Evolutionary conservation across 352 stramenopile genomes (phyloP).

Genomic region (Paralagenidium karlingii): DNA sequence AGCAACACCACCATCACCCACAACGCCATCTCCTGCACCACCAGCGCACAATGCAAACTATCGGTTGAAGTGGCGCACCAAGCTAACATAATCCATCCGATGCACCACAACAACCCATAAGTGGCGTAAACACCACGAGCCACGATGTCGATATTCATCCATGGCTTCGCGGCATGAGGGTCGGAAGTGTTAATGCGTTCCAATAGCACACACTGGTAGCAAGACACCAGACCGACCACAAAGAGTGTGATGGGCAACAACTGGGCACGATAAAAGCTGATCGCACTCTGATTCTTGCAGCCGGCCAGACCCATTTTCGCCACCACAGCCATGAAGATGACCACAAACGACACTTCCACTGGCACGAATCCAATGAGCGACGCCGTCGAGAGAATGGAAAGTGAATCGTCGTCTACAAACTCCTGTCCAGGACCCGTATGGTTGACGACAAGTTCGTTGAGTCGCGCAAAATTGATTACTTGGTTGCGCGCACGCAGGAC

Average conservation of each 20-base stretch:
- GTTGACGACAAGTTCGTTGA: conserved; percentile 49
- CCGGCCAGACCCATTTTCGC: conserved; percentile 9
- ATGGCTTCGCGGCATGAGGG: neutral
- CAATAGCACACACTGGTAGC: conserved; percentile 6
- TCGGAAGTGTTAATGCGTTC: conserved; percentile 1
- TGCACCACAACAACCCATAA: conserved; percentile 10
- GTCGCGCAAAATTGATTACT: conserved; percentile 78
- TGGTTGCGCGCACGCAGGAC: conserved; percentile 66
- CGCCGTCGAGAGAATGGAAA: conserved; percentile 68
- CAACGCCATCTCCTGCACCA: conserved; percentile 26
- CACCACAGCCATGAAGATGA: conserved; percentile 23
- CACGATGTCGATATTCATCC: conserved; percentile 17
- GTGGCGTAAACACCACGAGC: conserved; percentile 37
- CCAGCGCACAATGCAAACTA: too few species aligned
- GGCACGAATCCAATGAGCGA: conserved; percentile 23
- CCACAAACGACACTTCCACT: conserved; percentile 9
- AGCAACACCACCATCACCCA: conserved; percentile 51
- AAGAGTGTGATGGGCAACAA: neutral
- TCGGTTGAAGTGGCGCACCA: too few species aligned
- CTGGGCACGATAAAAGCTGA: neutral
- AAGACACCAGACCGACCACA: conserved; percentile 13
- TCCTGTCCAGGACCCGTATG: conserved; percentile 35
- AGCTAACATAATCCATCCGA: neutral
- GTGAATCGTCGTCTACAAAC: conserved; percentile 62
- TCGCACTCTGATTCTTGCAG: neutral